phyloP scores from a whole-genome alignment of 345 rosid species.

The Mangifera indica region DNA sequence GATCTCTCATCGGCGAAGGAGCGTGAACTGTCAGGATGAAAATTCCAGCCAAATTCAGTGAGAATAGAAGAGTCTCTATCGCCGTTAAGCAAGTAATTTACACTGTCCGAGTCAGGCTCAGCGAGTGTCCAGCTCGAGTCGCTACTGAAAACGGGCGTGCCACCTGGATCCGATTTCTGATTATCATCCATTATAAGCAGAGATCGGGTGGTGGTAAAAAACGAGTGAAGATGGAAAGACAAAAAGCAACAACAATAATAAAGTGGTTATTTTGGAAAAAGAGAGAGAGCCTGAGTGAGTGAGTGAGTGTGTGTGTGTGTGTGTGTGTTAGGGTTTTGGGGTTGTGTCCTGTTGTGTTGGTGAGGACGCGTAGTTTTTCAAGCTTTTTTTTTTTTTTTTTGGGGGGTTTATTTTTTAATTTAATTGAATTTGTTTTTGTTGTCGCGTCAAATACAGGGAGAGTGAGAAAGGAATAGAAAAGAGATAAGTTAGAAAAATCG shows the following conservation, averaged over 20 bases:
- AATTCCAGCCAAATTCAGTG: conserved; percentile 69
- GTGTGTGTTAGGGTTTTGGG: conserved; percentile 16
- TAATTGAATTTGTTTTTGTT: not conserved
- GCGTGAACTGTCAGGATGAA: conserved; percentile 24
- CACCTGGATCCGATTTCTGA: conserved; percentile 43
- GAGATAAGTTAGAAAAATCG: conserved; percentile 33
- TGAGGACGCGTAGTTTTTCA: conserved; percentile 32
- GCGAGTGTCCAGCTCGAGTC: conserved; percentile 41
- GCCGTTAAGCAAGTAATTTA: conserved; percentile 46
- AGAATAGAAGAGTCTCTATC: conserved; percentile 48
- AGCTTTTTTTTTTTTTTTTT: not conserved
- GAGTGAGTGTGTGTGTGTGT: not conserved
- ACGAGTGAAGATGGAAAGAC: not conserved
- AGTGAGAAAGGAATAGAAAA: conserved; percentile 1
- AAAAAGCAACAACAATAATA: not conserved
- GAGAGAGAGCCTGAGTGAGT: conserved; percentile 1
- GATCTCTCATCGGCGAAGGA: conserved; percentile 19
- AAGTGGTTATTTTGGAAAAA: not conserved
- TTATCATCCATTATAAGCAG: conserved; percentile 33
- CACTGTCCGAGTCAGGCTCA: conserved; percentile 39
- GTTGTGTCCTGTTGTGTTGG: not conserved
- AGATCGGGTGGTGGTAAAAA: not conserved
- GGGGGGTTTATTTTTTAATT: too few relatives aligned
- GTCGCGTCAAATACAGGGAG: conserved; percentile 21
- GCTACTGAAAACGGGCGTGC: conserved; percentile 20